Evolutionary conservation across 2,329 filamentous ascomycete species (phyloP).

Genomic region (Talaromyces funiculosus): DNA sequence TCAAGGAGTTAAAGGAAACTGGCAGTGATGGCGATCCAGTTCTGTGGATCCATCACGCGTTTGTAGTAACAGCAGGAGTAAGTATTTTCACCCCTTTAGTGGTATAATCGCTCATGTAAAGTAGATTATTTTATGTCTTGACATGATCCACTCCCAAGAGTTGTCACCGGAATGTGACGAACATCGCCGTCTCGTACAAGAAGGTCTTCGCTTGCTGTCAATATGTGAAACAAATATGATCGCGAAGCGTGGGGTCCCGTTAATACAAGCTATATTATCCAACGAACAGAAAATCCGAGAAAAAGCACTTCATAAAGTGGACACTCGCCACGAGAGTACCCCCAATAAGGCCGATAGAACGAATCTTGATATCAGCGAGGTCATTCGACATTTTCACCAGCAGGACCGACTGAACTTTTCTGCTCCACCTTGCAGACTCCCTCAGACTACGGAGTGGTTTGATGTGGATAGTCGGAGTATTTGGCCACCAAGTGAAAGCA

Average conservation of each 20-base stretch:
- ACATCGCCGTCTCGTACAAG: conserved; percentile 6
- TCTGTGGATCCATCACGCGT: conserved; percentile 12
- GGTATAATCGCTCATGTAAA: not conserved
- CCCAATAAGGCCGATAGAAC: not conserved
- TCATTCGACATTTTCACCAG: conserved; percentile 6
- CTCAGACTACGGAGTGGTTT: not conserved
- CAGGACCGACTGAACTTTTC: not conserved
- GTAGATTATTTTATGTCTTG: conserved; percentile 12
- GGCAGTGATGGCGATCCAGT: not conserved
- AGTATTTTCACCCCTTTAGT: not conserved
- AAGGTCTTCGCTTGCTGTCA: not conserved
- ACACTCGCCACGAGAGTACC: not conserved
- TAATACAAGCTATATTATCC: conserved; percentile 4
- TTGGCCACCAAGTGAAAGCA: conserved; percentile 1
- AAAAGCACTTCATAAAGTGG: not conserved
- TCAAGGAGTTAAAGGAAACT: not conserved
- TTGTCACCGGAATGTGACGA: conserved; percentile 1
- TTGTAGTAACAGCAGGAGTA: conserved; percentile 9
- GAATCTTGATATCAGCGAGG: conserved; percentile 3
- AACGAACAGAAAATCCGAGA: conserved; percentile 8
- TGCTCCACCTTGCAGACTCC: not conserved
- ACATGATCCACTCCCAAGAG: conserved; percentile 2
- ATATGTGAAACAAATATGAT: conserved; percentile 11
- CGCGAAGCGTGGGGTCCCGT: conserved; percentile 4
- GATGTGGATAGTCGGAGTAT: not conserved